Evolutionary conservation across 2,329 filamentous ascomycete genomes (phyloP).

Genomic region (Trichophyton rubrum): DNA sequence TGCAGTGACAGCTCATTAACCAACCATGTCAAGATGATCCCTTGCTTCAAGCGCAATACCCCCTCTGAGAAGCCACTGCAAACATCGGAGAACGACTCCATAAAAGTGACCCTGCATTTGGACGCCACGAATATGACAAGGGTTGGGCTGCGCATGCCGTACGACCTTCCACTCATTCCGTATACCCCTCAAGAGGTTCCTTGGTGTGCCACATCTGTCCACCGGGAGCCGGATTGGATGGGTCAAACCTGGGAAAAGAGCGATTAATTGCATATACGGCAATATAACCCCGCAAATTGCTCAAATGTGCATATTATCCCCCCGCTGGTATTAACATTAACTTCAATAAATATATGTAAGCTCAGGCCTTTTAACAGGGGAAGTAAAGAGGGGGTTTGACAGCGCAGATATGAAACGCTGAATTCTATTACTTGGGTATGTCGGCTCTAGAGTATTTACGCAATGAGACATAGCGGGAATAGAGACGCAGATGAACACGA

Average conservation of each 20-base stretch:
- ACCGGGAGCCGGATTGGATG: constrained; percentile 52
- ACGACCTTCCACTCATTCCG: constrained; percentile 58
- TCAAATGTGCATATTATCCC: background rate
- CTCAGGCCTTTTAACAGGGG: background rate
- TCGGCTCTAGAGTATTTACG: background rate
- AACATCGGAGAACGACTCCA: background rate
- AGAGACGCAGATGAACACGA: background rate
- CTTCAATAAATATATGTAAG: background rate
- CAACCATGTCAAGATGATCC: constrained; percentile 47
- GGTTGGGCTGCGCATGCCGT: constrained; percentile 69
- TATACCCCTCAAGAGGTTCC: constrained; percentile 55
- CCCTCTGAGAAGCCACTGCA: constrained; percentile 25
- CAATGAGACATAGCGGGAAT: background rate
- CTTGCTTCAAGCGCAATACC: constrained; percentile 51
- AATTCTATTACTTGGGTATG: background rate
- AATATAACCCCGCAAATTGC: background rate
- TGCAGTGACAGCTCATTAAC: background rate
- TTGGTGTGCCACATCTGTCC: constrained; percentile 57
- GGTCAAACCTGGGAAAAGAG: constrained; percentile 29
- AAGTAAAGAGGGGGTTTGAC: background rate
- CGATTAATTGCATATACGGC: background rate
- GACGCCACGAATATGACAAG: constrained; percentile 19
- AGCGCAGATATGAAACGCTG: background rate
- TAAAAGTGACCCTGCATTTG: background rate
- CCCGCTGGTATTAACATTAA: background rate